Percentiles rank a stretch among this genome's conserved stretches.
phyloP scores from a whole-genome alignment of 2,329 filamentous ascomycete genomes.

The Stachybotrys elegans region DNA sequence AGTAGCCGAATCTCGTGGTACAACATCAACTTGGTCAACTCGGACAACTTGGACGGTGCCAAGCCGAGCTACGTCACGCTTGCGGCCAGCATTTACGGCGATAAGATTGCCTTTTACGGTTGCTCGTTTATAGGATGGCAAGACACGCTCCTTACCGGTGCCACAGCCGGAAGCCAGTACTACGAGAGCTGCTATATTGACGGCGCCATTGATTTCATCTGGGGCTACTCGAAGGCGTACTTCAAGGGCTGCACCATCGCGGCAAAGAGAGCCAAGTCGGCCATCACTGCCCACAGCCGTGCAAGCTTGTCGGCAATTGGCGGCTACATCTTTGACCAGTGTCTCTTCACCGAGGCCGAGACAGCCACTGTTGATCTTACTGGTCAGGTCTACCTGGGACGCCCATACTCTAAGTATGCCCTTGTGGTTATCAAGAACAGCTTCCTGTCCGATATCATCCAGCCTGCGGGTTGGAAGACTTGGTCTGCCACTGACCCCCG shows the following conservation, averaged over 20 bases:
- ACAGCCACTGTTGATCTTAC: conserved; percentile 30
- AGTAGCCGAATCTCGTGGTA: conserved; percentile 53
- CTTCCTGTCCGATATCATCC: conserved; percentile 49
- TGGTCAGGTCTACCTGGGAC: conserved; percentile 40
- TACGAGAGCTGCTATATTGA: conserved; percentile 38
- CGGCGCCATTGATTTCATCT: conserved; percentile 47
- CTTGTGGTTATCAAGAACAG: conserved; percentile 46
- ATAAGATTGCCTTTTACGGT: conserved; percentile 43
- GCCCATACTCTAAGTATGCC: conserved; percentile 41
- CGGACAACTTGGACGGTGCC: conserved; percentile 41
- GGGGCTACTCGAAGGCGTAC: conserved; percentile 38
- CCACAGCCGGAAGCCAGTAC: conserved; percentile 38
- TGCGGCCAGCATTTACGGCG: too few relatives aligned
- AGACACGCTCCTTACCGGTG: conserved; percentile 43
- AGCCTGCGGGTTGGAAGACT: conserved; percentile 50
- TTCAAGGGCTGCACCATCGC: conserved; percentile 37
- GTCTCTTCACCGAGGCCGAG: conserved; percentile 32
- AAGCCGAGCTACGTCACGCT: conserved; percentile 35
- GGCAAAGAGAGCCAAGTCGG: conserved; percentile 28
- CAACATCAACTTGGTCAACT: conserved; percentile 52
- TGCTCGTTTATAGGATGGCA: conserved; percentile 41
- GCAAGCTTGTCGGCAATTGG: conserved; percentile 20
- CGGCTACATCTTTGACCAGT: conserved; percentile 43
- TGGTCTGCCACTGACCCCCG: conserved; percentile 47
- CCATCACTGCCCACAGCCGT: conserved; percentile 38